These are phyloP conservation scores for Alternaria sp. DNA, from an alignment of 2,329 filamentous ascomycete species.

Conservation along the genomic window DNA sequence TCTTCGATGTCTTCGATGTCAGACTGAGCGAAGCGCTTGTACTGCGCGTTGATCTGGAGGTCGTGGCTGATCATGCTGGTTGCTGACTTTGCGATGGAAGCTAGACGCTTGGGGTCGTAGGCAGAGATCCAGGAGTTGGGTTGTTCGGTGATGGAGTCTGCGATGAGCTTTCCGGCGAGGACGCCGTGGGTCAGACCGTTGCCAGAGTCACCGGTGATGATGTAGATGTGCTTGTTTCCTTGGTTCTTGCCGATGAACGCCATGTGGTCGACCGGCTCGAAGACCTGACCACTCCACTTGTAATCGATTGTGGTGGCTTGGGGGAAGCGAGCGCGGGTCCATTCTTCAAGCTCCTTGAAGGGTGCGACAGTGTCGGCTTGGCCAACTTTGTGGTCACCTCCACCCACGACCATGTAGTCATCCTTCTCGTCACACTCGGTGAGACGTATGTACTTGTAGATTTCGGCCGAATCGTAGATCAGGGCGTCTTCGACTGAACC, in stretches of 20 bases:
- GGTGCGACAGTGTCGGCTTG: constrained; percentile 56
- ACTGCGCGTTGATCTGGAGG: constrained; percentile 62
- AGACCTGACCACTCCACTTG: constrained; percentile 64
- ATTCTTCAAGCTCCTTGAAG: constrained; percentile 60
- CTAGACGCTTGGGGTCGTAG: constrained; percentile 59
- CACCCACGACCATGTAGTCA: constrained; percentile 64
- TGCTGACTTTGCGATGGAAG: constrained; percentile 54
- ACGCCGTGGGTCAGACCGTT: constrained; percentile 65
- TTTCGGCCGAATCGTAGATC: constrained; percentile 62
- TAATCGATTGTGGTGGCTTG: constrained; percentile 59
- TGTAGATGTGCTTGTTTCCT: constrained; percentile 58
- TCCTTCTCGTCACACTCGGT: constrained; percentile 60
- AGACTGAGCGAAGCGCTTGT: constrained; percentile 60
- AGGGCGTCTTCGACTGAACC: constrained; percentile 61
- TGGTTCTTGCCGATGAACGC: constrained; percentile 64
- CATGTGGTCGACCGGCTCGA: constrained; percentile 62
- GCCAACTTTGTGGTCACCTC: constrained; percentile 65
- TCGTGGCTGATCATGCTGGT: constrained; percentile 59
- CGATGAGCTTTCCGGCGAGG: constrained; percentile 59
- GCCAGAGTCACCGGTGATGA: constrained; percentile 64
- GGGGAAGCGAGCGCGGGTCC: constrained; percentile 61
- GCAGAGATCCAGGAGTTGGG: constrained; percentile 58
- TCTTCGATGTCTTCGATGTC: constrained; percentile 66
- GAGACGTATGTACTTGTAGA: constrained; percentile 63
- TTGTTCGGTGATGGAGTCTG: constrained; percentile 60